Base-by-base conservation (phyloP, 2,329 filamentous ascomycete genomes). In the Metarhizium brunneum region DNA sequence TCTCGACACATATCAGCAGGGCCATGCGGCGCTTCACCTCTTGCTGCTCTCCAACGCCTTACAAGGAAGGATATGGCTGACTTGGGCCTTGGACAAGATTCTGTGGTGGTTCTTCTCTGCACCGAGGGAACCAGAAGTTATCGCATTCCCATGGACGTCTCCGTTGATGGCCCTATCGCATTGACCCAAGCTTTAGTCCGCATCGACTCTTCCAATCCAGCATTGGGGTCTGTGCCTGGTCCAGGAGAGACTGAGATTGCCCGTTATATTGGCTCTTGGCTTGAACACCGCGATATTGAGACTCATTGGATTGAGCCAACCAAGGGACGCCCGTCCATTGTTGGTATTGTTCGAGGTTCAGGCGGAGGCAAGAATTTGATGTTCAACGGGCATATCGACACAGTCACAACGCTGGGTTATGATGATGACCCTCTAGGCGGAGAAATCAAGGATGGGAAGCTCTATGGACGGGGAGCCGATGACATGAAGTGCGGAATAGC, bases 41-140 rank as follows among this genome's bases (percentile, higher is more conserved):
- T 82, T n/a, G 79, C 77, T 38, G 85, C 82, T 1, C 62, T 91
- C 32, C 73, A 72, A 36, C 77, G 76, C 30, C 63, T 85, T 3
- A 69, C 63, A 45, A 52, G 63, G 0, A 64, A 69, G 2, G 64
- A 72, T 11, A 69, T 68, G 43, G 57, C 67, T 1, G 58, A 65
- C 0, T 60, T 79, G 0, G 66, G 66, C 0, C 63, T 83, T 0
- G 65, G 70, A 7, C 61, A 67, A 0, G 69, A 81, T n/a, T 78
- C 82, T 0, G 74, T 84, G 0, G 75, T 90, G 0, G 76, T 90
- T 1, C 66, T 90, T 1, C 77, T 88, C 47, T 85, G 81, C 58
- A 90, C 87, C 0, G 68, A 71, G 45, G 84, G 84, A 0, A 62
- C 64, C 8, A 75, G 85, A 42, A 72, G 77, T 2, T 87, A 88